Evolutionary conservation across 768 basidiomycete species (phyloP).

Genomic region (Russula earlei): DNA sequence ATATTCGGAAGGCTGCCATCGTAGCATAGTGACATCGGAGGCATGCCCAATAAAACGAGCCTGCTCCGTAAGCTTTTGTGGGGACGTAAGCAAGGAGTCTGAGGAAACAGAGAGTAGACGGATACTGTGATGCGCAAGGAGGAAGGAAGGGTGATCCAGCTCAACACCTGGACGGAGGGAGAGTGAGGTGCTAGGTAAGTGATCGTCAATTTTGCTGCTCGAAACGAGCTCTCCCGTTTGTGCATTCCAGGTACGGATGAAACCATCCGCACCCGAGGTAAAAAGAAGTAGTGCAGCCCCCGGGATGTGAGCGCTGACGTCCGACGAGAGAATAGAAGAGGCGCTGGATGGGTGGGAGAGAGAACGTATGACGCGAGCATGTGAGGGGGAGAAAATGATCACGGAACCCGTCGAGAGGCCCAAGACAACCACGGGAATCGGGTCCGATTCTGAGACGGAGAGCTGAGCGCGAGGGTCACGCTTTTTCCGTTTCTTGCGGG

Average conservation of each 20-base stretch:
- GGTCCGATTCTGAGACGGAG: constrained; percentile 22
- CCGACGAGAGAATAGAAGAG: constrained; percentile 42
- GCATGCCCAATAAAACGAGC: constrained; percentile 59
- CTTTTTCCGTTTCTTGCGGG: constrained; percentile 49
- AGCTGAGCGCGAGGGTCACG: constrained; percentile 27
- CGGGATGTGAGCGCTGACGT: constrained; percentile 25
- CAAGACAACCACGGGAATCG: constrained; percentile 40
- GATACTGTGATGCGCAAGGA: constrained; percentile 54
- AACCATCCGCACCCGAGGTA: constrained; percentile 50
- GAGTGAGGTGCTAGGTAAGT: constrained; percentile 47
- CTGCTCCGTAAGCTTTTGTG: constrained; percentile 36
- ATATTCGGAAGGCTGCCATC: constrained; percentile 38
- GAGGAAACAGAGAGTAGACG: constrained; percentile 36
- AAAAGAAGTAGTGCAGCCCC: constrained; percentile 34
- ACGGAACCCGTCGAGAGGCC: constrained; percentile 56
- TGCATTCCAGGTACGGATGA: constrained; percentile 49
- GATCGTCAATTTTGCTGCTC: constrained; percentile 49
- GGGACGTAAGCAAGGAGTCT: constrained; percentile 24
- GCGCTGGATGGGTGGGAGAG: constrained; percentile 47
- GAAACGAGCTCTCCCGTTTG: constrained; percentile 39
- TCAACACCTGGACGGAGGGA: constrained; percentile 32
- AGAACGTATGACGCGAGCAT: constrained; percentile 45
- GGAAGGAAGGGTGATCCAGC: constrained; percentile 32
- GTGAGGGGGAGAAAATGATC: constrained; percentile 50
- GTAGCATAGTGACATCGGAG: constrained; percentile 41